phyloP scores from a whole-genome alignment of 2,329 filamentous ascomycete species.

The Aspergillus puulaauensis region DNA sequence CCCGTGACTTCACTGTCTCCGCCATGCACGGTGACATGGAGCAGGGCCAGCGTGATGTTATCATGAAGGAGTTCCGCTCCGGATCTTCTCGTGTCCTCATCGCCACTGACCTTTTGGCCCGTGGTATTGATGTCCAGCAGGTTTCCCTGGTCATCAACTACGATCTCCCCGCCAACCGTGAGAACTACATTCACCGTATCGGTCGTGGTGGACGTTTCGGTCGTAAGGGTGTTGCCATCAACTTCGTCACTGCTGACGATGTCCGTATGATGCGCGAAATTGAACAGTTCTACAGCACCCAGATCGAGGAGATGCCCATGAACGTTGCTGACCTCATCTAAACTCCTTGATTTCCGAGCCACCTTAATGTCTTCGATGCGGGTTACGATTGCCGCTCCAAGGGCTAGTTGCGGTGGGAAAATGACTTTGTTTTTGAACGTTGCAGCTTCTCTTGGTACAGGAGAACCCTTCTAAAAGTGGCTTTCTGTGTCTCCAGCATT shows the following conservation, averaged over 20 bases:
- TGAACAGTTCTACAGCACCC: slow-evolving; percentile 99
- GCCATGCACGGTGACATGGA: slow-evolving; percentile 99
- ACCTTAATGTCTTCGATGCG: slow-evolving; percentile 35
- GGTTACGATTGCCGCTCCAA: slow-evolving; percentile 35
- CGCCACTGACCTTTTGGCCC: slow-evolving; percentile 93
- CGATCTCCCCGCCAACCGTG: slow-evolving; percentile 95
- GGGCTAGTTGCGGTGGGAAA: slow-evolving; percentile 28
- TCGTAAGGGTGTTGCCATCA: slow-evolving; percentile 99
- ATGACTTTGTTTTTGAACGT: slow-evolving; percentile 24
- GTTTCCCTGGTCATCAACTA: slow-evolving; percentile 99
- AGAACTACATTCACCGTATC: slow-evolving; percentile 99
- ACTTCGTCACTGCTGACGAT: slow-evolving; percentile 99
- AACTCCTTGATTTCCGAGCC: slow-evolving; percentile 29
- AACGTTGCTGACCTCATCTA: slow-evolving; percentile 62
- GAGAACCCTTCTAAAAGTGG: slow-evolving; percentile 40
- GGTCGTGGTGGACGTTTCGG: slow-evolving; percentile 99
- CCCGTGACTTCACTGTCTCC: slow-evolving; percentile 97
- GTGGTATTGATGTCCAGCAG: slow-evolving; percentile 99
- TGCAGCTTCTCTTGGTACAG: slow-evolving; percentile 28
- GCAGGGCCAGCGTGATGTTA: slow-evolving; percentile 94
- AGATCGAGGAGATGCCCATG: slow-evolving; percentile 99
- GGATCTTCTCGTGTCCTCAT: slow-evolving; percentile 98
- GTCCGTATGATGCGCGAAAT: slow-evolving; percentile 99
- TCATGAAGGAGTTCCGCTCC: slow-evolving; percentile 99
- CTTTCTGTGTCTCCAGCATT: slow-evolving; percentile 39